Evolutionary conservation across 441 rosid genomes (phyloP).

Genomic region (California macrophylla): DNA sequence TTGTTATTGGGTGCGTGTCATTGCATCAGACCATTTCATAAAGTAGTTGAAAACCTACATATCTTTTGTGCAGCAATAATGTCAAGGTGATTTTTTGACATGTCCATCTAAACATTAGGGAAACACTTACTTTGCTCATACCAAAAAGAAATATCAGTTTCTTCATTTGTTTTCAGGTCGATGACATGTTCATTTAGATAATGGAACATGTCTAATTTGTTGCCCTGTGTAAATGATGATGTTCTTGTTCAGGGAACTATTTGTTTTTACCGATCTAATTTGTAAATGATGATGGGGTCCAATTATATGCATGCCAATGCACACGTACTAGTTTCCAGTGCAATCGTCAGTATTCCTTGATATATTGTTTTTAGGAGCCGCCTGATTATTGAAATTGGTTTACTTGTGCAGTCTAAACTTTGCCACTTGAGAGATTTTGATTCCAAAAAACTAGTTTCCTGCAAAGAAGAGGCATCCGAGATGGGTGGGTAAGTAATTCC

Average conservation of each 20-base stretch:
- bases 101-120: background rate
- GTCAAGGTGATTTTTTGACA: background rate
- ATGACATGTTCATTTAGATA: background rate
- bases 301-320: background rate
- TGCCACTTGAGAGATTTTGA: slow-evolving; percentile 67
- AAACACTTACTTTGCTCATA: background rate
- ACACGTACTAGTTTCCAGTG: background rate
- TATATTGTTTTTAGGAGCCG: slow-evolving; percentile 4
- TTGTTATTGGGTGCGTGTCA: background rate
- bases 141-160: background rate
- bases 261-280: background rate
- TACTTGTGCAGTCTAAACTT: slow-evolving; percentile 57
- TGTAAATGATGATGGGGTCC: background rate
- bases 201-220: background rate
- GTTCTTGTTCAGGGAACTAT: background rate
- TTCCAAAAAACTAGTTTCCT: slow-evolving; percentile 40
- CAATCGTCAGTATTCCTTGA: background rate
- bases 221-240: background rate
- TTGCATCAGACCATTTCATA: background rate
- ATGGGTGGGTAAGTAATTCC: slow-evolving; percentile 80
- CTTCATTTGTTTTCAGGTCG: background rate
- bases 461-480: slow-evolving; percentile 78
- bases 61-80: background rate
- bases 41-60: background rate
- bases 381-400: slow-evolving; percentile 13